Evolutionary conservation across 176 grass and related monocot genomes (phyloP), one percentile per base, ranked within the genome.

Genomic region (Pontederia crassipes): DNA sequence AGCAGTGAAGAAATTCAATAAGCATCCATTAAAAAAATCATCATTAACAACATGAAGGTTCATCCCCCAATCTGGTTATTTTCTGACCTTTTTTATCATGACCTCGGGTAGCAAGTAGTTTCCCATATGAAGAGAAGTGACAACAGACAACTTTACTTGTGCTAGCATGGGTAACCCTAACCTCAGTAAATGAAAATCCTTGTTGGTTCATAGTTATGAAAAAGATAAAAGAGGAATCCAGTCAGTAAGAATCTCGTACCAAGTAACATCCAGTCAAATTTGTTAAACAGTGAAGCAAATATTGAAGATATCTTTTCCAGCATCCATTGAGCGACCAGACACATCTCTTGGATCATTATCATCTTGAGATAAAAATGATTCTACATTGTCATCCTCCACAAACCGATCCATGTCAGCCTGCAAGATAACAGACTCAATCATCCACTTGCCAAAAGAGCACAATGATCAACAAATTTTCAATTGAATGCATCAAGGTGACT

Each of bases 331-430:
- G 55, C 87, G 87, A 11, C 87, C 92, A 70, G 91, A 49, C 26
- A 67, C 59, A 52, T 97, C 92, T 70, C 92, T 97, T 55, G 87
- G 78, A 82, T 97, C 92, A 60, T 86, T 80, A 28, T 97, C 92
- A 85, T 97, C 92, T 49, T 91, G 92, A 61, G 92, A 97, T 78
- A 97, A 77, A 85, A 97, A 97, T 62, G 92, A 97, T 78, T 97
- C 92, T n/a, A 97, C 87, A 73, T 97, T 97, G 65, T 91, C 92
- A 74, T 95, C 90, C 74, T 95, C 90, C 52, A 95, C 74, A 77
- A 95, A 89, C 52, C 75, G 86, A 53, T 97, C 92, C 57, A 97
- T 75, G 50, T 88, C 92, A 88, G 74, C 92, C 92, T 97, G 69
- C 24, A 85, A 85, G 60, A 59, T 10, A 40, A 40, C 17, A 45